A percentile compares a stretch with the other conserved stretches of the same genome.
Evolutionary conservation across 2,329 filamentous ascomycete genomes (phyloP).

Genomic region (Stenocarpella maydis): DNA sequence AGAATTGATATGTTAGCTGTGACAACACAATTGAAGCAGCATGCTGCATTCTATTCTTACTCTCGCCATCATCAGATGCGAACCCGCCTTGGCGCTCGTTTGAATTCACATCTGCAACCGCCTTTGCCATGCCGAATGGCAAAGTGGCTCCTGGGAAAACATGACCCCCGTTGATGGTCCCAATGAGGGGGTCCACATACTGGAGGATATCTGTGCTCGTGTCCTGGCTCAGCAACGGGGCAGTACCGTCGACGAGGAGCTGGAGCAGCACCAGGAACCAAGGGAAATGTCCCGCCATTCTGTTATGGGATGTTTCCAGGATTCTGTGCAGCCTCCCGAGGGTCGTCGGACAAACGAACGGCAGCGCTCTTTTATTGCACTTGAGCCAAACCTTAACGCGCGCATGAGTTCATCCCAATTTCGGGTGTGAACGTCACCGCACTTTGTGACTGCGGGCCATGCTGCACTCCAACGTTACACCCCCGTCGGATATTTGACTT

Average conservation of each 20-base stretch:
- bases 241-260: not conserved
- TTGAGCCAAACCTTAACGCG: not conserved
- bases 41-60: conserved; percentile 34
- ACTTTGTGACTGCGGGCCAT: not conserved
- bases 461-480: conserved; percentile 23
- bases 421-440: not conserved
- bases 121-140: conserved; percentile 44
- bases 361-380: not conserved
- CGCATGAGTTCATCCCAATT: conserved; percentile 12
- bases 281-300: not conserved
- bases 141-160: conserved; percentile 43
- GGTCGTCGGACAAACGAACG: not conserved
- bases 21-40: no score
- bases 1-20: not conserved
- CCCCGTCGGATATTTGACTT: conserved; percentile 19
- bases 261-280: not conserved
- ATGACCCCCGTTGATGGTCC: conserved; percentile 42
- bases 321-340: not conserved
- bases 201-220: conserved; percentile 4
- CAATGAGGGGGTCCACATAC: conserved; percentile 41
- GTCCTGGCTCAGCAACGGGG: conserved; percentile 10
- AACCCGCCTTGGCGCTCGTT: conserved; percentile 42
- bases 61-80: conserved; percentile 39
- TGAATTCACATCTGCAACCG: conserved; percentile 40
- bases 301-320: not conserved